Conservation (phyloP, 192 early-diverging fungal genomes). For the Geosiphon pyriformis region DNA sequence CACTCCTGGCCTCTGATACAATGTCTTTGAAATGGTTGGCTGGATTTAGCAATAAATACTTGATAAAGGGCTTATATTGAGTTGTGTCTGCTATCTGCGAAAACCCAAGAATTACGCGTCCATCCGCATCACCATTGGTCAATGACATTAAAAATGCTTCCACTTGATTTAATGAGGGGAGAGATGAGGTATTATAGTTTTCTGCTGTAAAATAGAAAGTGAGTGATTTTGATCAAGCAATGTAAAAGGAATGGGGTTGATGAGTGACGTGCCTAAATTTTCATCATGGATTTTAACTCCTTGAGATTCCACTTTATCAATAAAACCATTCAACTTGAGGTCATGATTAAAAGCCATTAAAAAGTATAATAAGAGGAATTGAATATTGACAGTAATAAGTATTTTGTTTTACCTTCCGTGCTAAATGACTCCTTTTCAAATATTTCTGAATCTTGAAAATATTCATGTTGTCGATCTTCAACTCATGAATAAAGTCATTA, state of each 20-base stretch:
- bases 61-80: constrained; percentile 39
- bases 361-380: too few relatives aligned
- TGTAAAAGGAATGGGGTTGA: too few relatives aligned
- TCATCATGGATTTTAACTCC: constrained; percentile 1
- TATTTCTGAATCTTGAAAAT: constrained; percentile 71
- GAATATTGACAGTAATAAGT: too few relatives aligned
- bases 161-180: constrained; percentile 39
- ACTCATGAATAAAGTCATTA: constrained; percentile 64
- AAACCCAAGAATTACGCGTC: constrained; percentile 54
- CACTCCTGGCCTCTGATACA: constrained; percentile 70
- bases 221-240: too few relatives aligned
- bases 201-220: too few relatives aligned
- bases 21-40: constrained; percentile 71
- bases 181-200: constrained; percentile 18
- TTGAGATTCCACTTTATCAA: constrained; percentile 31
- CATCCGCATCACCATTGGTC: constrained; percentile 60
- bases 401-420: constrained; percentile 45
- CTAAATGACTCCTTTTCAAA: constrained; percentile 61
- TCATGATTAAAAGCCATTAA: too few relatives aligned
- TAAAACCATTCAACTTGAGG: constrained; percentile 48
- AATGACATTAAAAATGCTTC: constrained; percentile 54
- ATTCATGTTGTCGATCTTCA: constrained; percentile 75
- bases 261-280: background rate
- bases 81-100: constrained; percentile 7
- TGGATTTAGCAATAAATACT: constrained; percentile 86